phyloP scores from a whole-genome alignment of 2,329 filamentous ascomycete genomes.

The Botrytis galanthina region DNA sequence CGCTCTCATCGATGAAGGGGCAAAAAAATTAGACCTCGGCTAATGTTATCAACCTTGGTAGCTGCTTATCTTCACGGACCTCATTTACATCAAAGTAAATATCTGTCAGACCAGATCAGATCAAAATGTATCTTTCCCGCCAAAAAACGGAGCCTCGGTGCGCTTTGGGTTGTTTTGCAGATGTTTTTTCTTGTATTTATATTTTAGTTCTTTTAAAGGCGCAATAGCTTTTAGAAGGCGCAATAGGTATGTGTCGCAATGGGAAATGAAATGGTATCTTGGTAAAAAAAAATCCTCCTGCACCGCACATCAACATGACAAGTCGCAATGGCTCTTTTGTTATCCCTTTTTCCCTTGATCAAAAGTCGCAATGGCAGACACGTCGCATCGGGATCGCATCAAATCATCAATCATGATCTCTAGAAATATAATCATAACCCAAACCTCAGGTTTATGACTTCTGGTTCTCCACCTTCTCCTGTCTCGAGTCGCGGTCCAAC shows the following conservation, averaged over 20 bases:
- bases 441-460: slow-evolving; percentile 19
- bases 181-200: slow-evolving; percentile 4
- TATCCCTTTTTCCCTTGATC: not conserved
- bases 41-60: not conserved
- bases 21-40: not conserved
- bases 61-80: not conserved
- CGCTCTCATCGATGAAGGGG: not conserved
- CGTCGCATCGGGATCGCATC: slow-evolving; percentile 13
- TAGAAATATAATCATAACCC: slow-evolving; percentile 13
- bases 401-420: slow-evolving; percentile 19
- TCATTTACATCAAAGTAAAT: not conserved
- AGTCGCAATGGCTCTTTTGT: not conserved
- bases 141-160: not conserved
- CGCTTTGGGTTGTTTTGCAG: not conserved
- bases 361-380: slow-evolving; percentile 11
- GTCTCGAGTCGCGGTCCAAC: slow-evolving; percentile 14
- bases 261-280: slow-evolving; percentile 16
- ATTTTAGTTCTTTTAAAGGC: not conserved
- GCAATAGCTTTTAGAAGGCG: slow-evolving; percentile 4
- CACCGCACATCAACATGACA: slow-evolving; percentile 6
- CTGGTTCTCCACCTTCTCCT: slow-evolving; percentile 13
- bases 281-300: not conserved
- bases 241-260: slow-evolving; percentile 8
- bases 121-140: not conserved
- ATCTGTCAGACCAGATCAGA: not conserved